phyloP scores from a whole-genome alignment of 2,329 filamentous ascomycete species.

The Nakataea oryzae region DNA sequence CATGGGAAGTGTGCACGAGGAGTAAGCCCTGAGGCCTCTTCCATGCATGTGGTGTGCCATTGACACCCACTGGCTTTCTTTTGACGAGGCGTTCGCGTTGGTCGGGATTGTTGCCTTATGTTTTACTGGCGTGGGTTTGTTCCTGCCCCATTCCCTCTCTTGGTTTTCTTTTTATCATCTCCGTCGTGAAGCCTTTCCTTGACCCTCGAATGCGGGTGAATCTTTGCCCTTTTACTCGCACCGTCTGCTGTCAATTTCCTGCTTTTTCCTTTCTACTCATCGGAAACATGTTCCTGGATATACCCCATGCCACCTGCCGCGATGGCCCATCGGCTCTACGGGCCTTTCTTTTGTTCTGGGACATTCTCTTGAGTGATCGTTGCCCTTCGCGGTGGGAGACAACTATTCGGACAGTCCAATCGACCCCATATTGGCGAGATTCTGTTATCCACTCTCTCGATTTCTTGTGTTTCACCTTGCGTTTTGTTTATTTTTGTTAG shows the following conservation, averaged over 20 bases:
- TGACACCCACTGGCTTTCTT: neutral
- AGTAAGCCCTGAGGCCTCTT: conserved; percentile 22
- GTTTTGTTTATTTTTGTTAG: neutral
- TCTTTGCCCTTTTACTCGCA: neutral
- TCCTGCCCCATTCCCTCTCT: too few relatives aligned
- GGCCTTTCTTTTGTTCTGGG: neutral
- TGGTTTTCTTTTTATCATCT: too few relatives aligned
- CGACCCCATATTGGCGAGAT: neutral
- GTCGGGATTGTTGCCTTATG: too few relatives aligned
- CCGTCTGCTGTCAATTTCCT: too few relatives aligned
- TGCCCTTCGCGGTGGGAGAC: neutral
- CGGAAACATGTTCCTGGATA: neutral
- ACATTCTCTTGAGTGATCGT: neutral
- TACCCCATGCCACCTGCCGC: neutral
- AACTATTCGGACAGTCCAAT: neutral
- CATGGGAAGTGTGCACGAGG: conserved; percentile 47
- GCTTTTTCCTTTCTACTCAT: neutral
- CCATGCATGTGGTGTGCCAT: neutral
- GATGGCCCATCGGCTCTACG: neutral
- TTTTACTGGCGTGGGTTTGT: too few relatives aligned
- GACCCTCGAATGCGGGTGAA: too few relatives aligned
- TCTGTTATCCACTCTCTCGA: neutral
- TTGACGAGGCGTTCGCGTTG: neutral
- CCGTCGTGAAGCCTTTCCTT: too few relatives aligned
- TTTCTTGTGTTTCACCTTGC: neutral